Evolutionary conservation across 2,329 filamentous ascomycete species (phyloP).

Genomic region (Phaeosphaeriaceae sp.): DNA sequence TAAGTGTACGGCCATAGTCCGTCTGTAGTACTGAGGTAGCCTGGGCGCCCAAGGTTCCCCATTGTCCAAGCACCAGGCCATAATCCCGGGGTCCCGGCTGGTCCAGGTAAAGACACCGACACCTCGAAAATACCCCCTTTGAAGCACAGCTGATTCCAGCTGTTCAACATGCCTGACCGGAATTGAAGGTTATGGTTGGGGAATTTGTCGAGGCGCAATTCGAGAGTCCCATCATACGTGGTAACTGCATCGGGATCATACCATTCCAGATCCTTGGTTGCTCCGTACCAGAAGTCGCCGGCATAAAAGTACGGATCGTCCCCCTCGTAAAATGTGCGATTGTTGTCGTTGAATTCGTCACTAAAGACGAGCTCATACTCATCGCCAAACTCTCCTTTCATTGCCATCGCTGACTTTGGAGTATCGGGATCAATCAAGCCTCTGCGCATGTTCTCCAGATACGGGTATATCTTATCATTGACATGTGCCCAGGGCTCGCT

Average conservation of each 20-base stretch:
- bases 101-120: constrained; percentile 60
- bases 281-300: constrained; percentile 63
- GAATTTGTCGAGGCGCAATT: constrained; percentile 56
- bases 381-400: constrained; percentile 55
- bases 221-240: constrained; percentile 56
- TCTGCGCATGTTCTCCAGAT: constrained; percentile 56
- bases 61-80: constrained; percentile 64
- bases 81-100: constrained; percentile 56
- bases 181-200: constrained; percentile 55
- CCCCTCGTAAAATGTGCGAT: constrained; percentile 63
- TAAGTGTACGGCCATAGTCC: constrained; percentile 65
- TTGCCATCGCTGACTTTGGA: constrained; percentile 54
- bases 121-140: constrained; percentile 62
- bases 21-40: constrained; percentile 60
- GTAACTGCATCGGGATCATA: constrained; percentile 61
- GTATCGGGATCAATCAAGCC: constrained; percentile 62
- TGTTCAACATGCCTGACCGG: constrained; percentile 60
- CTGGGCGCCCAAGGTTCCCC: constrained; percentile 62
- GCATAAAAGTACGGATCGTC: constrained; percentile 64
- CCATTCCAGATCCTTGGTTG: constrained; percentile 60
- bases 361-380: constrained; percentile 61
- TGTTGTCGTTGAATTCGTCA: constrained; percentile 63
- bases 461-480: constrained; percentile 56
- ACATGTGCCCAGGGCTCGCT: constrained; percentile 54
- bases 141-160: constrained; percentile 63